Conservation (phyloP, 768 basidiomycete genomes). For the Xerocomus spinulosus region DNA sequence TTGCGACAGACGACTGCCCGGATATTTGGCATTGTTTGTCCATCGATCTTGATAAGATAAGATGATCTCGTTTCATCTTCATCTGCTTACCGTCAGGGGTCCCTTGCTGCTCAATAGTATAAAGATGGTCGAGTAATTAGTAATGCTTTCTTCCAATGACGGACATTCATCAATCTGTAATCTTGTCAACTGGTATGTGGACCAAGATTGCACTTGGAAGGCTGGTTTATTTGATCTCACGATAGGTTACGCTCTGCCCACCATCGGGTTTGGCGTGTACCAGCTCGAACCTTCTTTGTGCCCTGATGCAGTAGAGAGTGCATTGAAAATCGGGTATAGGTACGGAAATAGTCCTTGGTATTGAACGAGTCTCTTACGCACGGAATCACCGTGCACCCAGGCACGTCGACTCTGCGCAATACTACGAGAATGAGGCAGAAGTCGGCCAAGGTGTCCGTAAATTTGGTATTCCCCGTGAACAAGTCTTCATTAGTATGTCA, state of each 20-base stretch:
- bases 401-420: conserved; percentile 26
- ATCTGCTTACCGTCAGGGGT: no score
- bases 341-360: neutral
- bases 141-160: conserved; percentile 6
- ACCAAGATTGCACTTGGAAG: no score
- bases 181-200: conserved; percentile 10
- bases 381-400: conserved; percentile 6
- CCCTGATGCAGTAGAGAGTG: conserved; percentile 14
- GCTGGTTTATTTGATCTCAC: neutral
- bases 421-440: conserved; percentile 22
- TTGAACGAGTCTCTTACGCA: neutral
- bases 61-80: no score
- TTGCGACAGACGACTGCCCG: neutral
- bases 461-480: conserved; percentile 21
- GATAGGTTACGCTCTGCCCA: conserved; percentile 24
- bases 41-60: neutral
- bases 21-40: conserved; percentile 25
- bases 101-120: no score
- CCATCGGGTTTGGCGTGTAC: conserved; percentile 27
- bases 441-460: conserved; percentile 25
- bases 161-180: conserved; percentile 5
- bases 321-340: conserved; percentile 27
- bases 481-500: conserved; percentile 29
- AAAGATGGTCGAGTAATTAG: neutral
- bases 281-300: conserved; percentile 7